These are phyloP conservation scores for Theileria sp. DNA, from an alignment of 169 alveolate genomes.

Conservation along the genomic window DNA sequence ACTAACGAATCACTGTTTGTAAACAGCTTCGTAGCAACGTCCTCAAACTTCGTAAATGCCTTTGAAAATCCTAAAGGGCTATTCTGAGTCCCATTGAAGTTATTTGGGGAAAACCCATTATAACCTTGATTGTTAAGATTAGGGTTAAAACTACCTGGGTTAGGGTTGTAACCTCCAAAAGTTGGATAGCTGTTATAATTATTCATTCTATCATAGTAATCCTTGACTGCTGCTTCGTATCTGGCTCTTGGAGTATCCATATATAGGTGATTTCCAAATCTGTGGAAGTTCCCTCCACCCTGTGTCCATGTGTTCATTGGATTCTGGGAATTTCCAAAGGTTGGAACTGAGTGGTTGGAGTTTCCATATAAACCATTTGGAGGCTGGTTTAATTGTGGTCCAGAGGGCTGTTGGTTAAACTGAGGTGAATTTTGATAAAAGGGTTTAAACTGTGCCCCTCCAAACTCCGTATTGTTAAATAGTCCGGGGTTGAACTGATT, in stretches of 20 bases:
- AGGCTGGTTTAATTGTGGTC: background rate
- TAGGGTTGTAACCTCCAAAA: background rate
- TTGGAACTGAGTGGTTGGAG: background rate
- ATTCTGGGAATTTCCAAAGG: background rate
- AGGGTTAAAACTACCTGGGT: background rate
- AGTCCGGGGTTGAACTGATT: background rate
- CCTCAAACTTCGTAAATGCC: constrained; percentile 24
- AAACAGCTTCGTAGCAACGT: constrained; percentile 26
- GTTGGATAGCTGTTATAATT: background rate
- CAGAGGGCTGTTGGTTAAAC: background rate
- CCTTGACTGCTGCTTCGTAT: constrained; percentile 22
- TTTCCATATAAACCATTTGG: background rate
- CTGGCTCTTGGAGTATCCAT: constrained; percentile 19
- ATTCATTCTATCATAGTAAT: constrained; percentile 23
- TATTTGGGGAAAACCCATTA: background rate
- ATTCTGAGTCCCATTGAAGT: background rate
- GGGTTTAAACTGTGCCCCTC: background rate
- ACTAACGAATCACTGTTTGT: constrained; percentile 14
- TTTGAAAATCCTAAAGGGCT: constrained; percentile 1
- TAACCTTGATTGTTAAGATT: background rate
- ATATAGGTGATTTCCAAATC: background rate
- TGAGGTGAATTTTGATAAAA: background rate
- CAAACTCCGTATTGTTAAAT: background rate
- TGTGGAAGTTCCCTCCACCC: background rate
- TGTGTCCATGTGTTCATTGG: background rate